Evolutionary conservation across 1,139 yeast species (phyloP).

Genomic region (Pichia sp.): DNA sequence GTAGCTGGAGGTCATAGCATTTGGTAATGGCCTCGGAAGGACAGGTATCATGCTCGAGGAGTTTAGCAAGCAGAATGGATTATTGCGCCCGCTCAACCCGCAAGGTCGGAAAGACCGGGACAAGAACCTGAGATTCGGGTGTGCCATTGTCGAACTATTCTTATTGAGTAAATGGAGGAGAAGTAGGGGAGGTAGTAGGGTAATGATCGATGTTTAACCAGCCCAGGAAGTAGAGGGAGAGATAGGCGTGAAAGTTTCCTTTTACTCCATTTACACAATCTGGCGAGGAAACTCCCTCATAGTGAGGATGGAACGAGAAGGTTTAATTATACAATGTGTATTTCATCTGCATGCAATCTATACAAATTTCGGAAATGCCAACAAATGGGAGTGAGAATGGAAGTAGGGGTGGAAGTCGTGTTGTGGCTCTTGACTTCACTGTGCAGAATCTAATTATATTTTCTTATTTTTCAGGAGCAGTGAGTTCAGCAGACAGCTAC

Average conservation of each 20-base stretch:
- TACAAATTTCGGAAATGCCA: background rate
- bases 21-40: background rate
- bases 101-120: background rate
- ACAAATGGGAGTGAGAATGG: background rate
- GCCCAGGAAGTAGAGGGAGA: background rate
- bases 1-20: background rate
- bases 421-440: background rate
- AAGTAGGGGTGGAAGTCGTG: background rate
- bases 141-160: background rate
- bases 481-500: constrained; percentile 25
- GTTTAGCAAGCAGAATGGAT: background rate
- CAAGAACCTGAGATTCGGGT: background rate
- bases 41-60: background rate
- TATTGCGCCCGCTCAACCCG: background rate
- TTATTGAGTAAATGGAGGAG: background rate
- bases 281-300: background rate
- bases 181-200: background rate
- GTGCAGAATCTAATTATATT: background rate
- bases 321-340: constrained; percentile 3
- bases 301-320: background rate
- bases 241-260: background rate
- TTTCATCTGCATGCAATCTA: background rate
- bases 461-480: background rate
- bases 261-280: background rate
- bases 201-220: background rate